phyloP scores from a whole-genome alignment of 345 rosid species.

The Brassica cretica region DNA sequence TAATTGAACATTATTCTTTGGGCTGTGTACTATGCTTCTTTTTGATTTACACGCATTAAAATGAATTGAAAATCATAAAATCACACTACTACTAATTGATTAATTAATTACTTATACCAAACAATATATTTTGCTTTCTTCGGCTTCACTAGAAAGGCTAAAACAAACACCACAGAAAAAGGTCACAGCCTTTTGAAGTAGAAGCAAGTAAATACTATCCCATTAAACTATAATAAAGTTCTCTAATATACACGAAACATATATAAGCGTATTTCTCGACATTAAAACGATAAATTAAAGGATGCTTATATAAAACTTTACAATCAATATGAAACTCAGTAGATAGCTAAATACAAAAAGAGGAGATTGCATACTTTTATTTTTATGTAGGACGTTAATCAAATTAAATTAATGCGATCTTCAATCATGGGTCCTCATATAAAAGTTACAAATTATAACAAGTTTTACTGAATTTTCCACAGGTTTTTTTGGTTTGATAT shows the following conservation, averaged over 20 bases:
- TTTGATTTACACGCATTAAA: background rate
- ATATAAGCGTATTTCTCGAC: conserved; percentile 11
- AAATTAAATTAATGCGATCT: conserved; percentile 7
- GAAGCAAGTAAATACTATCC: conserved; percentile 3
- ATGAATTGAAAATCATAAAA: background rate
- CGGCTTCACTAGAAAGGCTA: conserved; percentile 37
- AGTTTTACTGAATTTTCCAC: conserved; percentile 28
- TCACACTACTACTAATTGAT: background rate
- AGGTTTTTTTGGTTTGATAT: conserved; percentile 22
- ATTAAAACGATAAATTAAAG: background rate
- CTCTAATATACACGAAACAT: conserved; percentile 8
- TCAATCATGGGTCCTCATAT: conserved; percentile 26
- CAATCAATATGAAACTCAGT: conserved; percentile 4
- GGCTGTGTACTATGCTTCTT: background rate
- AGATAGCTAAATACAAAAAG: background rate
- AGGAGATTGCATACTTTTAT: conserved; percentile 15
- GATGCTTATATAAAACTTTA: conserved; percentile 8
- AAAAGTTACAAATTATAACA: conserved; percentile 26
- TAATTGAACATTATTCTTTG: background rate
- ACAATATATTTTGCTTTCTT: conserved; percentile 10
- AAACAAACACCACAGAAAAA: conserved; percentile 32
- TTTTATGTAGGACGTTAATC: background rate
- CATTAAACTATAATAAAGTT: background rate
- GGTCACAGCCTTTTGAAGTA: conserved; percentile 20
- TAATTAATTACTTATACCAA: background rate